Evolutionary conservation across 495 filamentous ascomycete species (phyloP), one percentile per base, ranked within the genome.

Genomic region (Bombardia bombarda): DNA sequence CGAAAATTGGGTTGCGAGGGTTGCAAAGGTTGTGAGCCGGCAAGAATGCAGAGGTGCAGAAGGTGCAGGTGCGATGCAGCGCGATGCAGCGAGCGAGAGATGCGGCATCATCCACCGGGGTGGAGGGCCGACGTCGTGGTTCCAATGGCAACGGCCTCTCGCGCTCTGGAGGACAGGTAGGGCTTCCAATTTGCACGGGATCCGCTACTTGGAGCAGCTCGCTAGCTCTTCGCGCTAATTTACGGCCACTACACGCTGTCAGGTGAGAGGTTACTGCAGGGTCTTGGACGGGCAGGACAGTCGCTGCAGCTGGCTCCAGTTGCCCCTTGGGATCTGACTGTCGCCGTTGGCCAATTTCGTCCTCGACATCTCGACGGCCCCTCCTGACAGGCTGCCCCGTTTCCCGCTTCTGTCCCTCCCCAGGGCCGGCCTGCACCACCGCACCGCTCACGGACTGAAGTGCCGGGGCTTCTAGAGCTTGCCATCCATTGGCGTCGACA

Each of bases 331-430:
- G n/a, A 18, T 18, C 12, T 18, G n/a, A 4, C 32, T 14, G n/a
- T 7, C 32, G 32, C 7, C 23, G 44, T 37, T 44, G 38, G 28
- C 37, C 53, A 57, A 56, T 58, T 47, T 53, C 26, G 32, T 32
- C 32, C 12, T 23, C 21, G 21, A 20, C 33, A 42, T 9, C 38
- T 39, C 28, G 26, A n/a, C n/a, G 31, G 40, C 40, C 16, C 12
- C 43, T 46, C 41, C 54, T 51, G 30, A 60, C 36, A 61, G 60
- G 60, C 50, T 34, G 60, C 60, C 60, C 52, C 43, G 38, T 56
- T 39, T 48, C 26, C 26, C 9, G 48, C 44, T 45, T 2, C 25
- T 51, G n/a, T n/a, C n/a, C n/a, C n/a, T n/a, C n/a, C n/a, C n/a
- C n/a, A n/a, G n/a, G n/a, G n/a, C 32, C 36, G 37, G 19, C 31